These are phyloP conservation scores for Macrophomina pseudophaseolina DNA, from an alignment of 2,329 filamentous ascomycete species.

Conservation along the genomic window DNA sequence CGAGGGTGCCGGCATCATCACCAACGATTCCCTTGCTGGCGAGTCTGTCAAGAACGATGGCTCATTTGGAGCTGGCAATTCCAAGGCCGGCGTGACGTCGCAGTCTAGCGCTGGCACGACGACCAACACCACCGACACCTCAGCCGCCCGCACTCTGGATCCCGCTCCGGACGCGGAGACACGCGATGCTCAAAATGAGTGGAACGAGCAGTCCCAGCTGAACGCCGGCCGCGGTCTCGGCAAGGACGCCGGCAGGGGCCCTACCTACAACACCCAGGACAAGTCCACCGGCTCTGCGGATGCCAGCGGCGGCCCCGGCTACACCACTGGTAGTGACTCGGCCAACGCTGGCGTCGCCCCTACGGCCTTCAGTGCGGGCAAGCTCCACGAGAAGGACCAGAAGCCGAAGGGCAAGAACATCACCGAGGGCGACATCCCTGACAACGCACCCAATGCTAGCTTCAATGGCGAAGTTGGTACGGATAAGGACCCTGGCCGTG, in stretches of 20 bases:
- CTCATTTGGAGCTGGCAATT: slow-evolving; percentile 64
- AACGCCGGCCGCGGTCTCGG: slow-evolving; percentile 47
- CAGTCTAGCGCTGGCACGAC: slow-evolving; percentile 61
- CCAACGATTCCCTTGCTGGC: slow-evolving; percentile 74
- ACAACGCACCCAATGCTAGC: slow-evolving; percentile 54
- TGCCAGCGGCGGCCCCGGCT: slow-evolving; percentile 42
- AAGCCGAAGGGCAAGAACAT: slow-evolving; percentile 60
- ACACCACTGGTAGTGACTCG: slow-evolving; percentile 25
- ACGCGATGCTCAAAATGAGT: slow-evolving; percentile 49
- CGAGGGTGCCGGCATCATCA: slow-evolving; percentile 69
- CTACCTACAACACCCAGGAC: slow-evolving; percentile 39
- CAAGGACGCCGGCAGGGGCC: slow-evolving; percentile 42
- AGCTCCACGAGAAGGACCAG: slow-evolving; percentile 35
- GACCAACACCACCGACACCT: slow-evolving; percentile 62
- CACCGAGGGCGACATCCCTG: slow-evolving; percentile 53
- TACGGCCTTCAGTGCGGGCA: slow-evolving; percentile 44
- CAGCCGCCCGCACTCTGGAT: slow-evolving; percentile 56
- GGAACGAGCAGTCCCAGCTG: slow-evolving; percentile 46
- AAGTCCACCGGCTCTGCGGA: slow-evolving; percentile 42
- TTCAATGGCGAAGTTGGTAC: slow-evolving; percentile 60
- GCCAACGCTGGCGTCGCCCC: slow-evolving; percentile 41
- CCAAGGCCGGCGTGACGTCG: slow-evolving; percentile 55
- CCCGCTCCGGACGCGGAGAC: slow-evolving; percentile 53
- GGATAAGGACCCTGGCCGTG: slow-evolving; percentile 60
- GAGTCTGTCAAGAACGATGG: slow-evolving; percentile 69